A percentile compares a stretch with the other conserved stretches of the same genome.
phyloP scores from a whole-genome alignment of 805 yeast genomes.

The Kluyveromyces lactis region DNA sequence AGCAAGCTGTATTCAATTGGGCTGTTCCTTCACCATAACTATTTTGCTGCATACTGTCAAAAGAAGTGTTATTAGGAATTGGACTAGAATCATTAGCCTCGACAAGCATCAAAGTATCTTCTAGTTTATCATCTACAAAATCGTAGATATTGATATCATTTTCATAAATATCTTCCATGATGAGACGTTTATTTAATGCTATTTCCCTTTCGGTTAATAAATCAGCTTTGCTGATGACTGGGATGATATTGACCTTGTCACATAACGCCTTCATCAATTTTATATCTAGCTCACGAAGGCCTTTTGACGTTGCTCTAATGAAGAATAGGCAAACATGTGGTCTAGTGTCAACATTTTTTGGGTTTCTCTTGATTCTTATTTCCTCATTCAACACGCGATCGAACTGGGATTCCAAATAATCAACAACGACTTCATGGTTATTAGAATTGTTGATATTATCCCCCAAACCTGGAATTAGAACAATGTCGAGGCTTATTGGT shows the following conservation, averaged over 20 bases:
- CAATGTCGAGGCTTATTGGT: conserved; percentile 45
- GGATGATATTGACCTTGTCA: conserved; percentile 70
- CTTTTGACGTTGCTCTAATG: conserved; percentile 52
- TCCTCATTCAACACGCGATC: conserved; percentile 69
- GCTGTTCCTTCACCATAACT: background rate
- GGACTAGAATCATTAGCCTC: conserved; percentile 27
- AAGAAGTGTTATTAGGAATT: background rate
- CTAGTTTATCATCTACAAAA: conserved; percentile 51
- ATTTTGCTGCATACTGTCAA: background rate
- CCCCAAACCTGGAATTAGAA: conserved; percentile 71
- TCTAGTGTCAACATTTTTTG: conserved; percentile 61
- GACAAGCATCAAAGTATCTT: conserved; percentile 11
- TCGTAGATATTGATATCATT: conserved; percentile 60
- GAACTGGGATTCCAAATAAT: conserved; percentile 61
- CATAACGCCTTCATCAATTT: conserved; percentile 62
- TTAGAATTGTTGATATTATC: conserved; percentile 58
- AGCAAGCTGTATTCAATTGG: background rate
- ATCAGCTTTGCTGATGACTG: conserved; percentile 77
- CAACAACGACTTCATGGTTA: conserved; percentile 41
- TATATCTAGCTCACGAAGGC: conserved; percentile 43
- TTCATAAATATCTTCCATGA: conserved; percentile 48
- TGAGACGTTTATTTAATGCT: conserved; percentile 40
- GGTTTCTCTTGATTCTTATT: conserved; percentile 63
- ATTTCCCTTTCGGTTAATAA: conserved; percentile 62
- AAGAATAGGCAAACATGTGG: conserved; percentile 76